phyloP scores from a whole-genome alignment of 2,329 filamentous ascomycete species.

The Penicillium sp. region DNA sequence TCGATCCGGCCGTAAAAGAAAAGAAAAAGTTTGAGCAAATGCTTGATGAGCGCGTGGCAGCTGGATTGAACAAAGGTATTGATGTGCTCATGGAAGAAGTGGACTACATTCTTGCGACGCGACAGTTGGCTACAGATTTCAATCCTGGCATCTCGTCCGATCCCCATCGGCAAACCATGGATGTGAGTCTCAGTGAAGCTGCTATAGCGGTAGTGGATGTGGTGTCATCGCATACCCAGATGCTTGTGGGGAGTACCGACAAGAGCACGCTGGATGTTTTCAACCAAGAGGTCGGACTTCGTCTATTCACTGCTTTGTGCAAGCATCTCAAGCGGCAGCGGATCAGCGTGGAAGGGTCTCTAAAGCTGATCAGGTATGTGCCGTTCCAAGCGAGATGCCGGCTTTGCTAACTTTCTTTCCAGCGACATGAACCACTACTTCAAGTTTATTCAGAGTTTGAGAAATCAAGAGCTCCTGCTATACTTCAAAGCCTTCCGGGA shows the following conservation, averaged over 20 bases:
- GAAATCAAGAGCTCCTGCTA: conserved; percentile 76
- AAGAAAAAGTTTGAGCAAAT: conserved; percentile 99
- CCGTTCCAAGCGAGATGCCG: not conserved
- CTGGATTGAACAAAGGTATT: conserved; percentile 94
- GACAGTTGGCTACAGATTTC: conserved; percentile 82
- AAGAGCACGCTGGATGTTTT: conserved; percentile 99
- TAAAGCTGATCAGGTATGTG: conserved; percentile 74
- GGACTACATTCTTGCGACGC: conserved; percentile 88
- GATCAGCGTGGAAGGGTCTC: conserved; percentile 81
- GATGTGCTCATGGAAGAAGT: conserved; percentile 98
- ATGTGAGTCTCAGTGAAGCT: conserved; percentile 69
- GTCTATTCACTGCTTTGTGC: conserved; percentile 86
- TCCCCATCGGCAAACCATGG: conserved; percentile 34
- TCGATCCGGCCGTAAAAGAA: conserved; percentile 84
- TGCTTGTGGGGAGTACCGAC: conserved; percentile 92
- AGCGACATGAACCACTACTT: conserved; percentile 96
- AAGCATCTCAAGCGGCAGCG: conserved; percentile 97
- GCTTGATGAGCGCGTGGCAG: conserved; percentile 93
- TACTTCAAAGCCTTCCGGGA: conserved; percentile 93
- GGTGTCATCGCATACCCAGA: conserved; percentile 82
- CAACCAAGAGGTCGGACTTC: conserved; percentile 92
- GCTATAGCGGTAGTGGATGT: conserved; percentile 79
- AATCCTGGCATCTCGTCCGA: conserved; percentile 61
- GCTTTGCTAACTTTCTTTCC: not conserved
- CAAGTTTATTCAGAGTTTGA: conserved; percentile 74